These are phyloP conservation scores for Inonotus hispidus DNA, from an alignment of 1,284 basidiomycete species.

Conservation along the genomic window DNA sequence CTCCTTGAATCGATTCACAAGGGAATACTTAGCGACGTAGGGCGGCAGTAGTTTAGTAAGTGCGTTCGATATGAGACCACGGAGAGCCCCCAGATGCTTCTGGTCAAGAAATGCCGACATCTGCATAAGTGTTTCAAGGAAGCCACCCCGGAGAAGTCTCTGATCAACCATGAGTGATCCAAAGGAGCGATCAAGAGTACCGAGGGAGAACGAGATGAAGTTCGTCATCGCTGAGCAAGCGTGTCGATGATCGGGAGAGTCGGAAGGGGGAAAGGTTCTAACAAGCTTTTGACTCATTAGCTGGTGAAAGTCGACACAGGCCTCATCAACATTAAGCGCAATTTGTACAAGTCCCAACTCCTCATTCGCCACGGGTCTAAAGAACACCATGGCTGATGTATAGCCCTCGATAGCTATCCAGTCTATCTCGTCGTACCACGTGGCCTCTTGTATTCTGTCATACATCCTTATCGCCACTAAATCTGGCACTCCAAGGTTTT, in stretches of 20 bases:
- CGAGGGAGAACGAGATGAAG: not conserved
- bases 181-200: not conserved
- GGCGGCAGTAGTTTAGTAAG: not conserved
- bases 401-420: not conserved
- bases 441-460: not conserved
- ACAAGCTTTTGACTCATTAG: not conserved
- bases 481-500: not conserved
- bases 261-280: not conserved
- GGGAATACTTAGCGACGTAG: not conserved
- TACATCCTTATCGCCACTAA: not conserved
- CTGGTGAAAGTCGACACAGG: not conserved
- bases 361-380: not conserved
- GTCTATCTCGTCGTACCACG: not conserved
- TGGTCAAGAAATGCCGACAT: not conserved
- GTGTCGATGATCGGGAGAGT: not conserved
- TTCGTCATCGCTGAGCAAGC: conserved; percentile 1
- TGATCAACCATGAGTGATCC: not conserved
- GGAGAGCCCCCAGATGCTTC: not conserved
- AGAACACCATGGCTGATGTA: not conserved
- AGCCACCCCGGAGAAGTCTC: not conserved
- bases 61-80: not conserved
- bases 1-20: not conserved
- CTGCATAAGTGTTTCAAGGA: not conserved
- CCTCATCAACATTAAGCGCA: not conserved
- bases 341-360: not conserved